Base-by-base conservation (phyloP, 2,329 filamentous ascomycete species). In the Cercospora brassicicola region DNA sequence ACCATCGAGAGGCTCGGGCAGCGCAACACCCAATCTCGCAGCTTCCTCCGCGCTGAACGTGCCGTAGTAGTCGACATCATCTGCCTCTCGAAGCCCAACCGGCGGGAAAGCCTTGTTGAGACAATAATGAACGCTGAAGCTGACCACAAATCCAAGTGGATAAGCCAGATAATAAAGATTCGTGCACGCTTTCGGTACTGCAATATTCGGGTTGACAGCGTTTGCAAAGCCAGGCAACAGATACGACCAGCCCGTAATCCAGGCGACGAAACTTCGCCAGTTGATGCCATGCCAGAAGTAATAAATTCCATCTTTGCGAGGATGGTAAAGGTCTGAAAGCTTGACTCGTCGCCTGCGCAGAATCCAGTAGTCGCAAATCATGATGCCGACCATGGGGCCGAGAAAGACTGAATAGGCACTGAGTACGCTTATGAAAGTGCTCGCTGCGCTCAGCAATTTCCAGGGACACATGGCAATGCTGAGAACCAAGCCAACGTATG, bases 381-480 rank as follows among this genome's bases (percentile, higher is more conserved):
- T 81, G 67, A 83, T 79, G 0, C 67, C 69, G 8, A 67, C 65
- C 76, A 77, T 76, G 0, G 84, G 83, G 0, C 78, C 82, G 13
- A 85, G 78, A 71, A 86, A 85, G 9, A 85, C 80, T 2, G 76
- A 77, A 70, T 82, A 86, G 1, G 78, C 80, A 5, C 74, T 78
- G 15, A 86, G 74, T 1, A 85, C 83, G 26, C 75, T 79, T 68
- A 85, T 81, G 76, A 86, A 85, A 0, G 80, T 82, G 9, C 78
- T 75, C 1, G 84, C 82, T 0, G 77, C 80, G 7, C 80, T 79
- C 3, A 87, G 76, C 0, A 87, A 78, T 65, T 86, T 77, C 85
- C 85, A 88, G 0, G 85, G 85, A 67, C 82, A 82, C 42, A 82
- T 79, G 0, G 79, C 78, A 36, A 84, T 81, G 11, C 79, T 80